Conservation (phyloP, 805 yeast species). For the Saccharomyces cerevisiae region DNA sequence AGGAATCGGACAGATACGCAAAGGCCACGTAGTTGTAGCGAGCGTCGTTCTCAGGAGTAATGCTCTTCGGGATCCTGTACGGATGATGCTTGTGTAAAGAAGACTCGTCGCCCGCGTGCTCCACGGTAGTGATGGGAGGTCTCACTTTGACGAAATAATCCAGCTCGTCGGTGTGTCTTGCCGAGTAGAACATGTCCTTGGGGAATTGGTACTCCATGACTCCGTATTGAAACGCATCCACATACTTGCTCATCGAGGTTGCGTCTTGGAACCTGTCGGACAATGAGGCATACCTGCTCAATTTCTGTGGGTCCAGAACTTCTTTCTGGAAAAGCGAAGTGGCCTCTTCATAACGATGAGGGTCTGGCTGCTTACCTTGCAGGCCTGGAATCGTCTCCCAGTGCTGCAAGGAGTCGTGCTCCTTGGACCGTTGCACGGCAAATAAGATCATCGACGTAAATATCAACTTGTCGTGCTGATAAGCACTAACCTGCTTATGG, state of each 20-base stretch:
- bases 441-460: conserved; percentile 47
- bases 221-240: conserved; percentile 29
- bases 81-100: not conserved
- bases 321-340: conserved; percentile 15
- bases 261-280: conserved; percentile 6
- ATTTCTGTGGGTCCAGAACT: conserved; percentile 9
- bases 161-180: conserved; percentile 11
- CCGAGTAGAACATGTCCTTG: conserved; percentile 27
- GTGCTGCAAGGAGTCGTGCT: conserved; percentile 10
- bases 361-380: conserved; percentile 32
- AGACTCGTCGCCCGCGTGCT: not conserved
- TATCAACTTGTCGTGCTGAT: conserved; percentile 44
- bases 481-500: conserved; percentile 46
- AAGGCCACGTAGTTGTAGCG: conserved; percentile 47
- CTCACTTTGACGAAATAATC: conserved; percentile 24
- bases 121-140: conserved; percentile 5
- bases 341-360: conserved; percentile 23
- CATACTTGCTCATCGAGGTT: conserved; percentile 12
- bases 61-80: conserved; percentile 1
- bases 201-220: conserved; percentile 31
- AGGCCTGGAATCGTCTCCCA: conserved; percentile 24
- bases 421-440: conserved; percentile 17
- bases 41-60: conserved; percentile 18
- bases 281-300: conserved; percentile 5
- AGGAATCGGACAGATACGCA: conserved; percentile 52